Conservation (phyloP, 2,329 filamentous ascomycete species). For the Colletotrichum aenigma region DNA sequence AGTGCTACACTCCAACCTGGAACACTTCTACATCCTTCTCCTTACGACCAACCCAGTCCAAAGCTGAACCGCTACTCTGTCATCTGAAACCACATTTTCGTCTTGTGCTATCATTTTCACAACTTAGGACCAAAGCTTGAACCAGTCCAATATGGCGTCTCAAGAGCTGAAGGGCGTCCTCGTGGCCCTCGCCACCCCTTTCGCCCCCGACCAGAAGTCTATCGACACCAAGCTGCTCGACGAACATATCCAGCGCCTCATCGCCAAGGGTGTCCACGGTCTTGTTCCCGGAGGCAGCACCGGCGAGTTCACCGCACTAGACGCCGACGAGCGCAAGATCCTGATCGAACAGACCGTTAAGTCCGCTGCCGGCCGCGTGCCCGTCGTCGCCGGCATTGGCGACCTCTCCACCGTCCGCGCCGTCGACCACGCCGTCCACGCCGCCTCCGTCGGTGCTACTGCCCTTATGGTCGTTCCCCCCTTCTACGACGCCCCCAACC, state of each 20-base stretch:
- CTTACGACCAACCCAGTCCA: not conserved
- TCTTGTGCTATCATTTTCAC: not conserved
- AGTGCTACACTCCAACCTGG: accelerated
- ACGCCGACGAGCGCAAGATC: slow-evolving; percentile 47
- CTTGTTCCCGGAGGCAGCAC: slow-evolving; percentile 55
- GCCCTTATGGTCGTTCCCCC: slow-evolving; percentile 54
- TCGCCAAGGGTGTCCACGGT: slow-evolving; percentile 50
- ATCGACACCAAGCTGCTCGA: slow-evolving; percentile 43
- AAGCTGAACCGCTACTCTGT: not conserved
- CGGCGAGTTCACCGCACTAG: slow-evolving; percentile 52
- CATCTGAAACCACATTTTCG: accelerated
- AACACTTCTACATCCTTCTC: accelerated
- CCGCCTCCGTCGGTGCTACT: slow-evolving; percentile 39
- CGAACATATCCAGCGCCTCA: slow-evolving; percentile 48
- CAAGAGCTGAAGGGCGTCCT: slow-evolving; percentile 43
- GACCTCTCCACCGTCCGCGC: slow-evolving; percentile 43
- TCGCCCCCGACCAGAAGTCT: slow-evolving; percentile 42
- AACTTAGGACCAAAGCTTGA: accelerated
- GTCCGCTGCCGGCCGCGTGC: slow-evolving; percentile 41
- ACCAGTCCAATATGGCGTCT: not conserved
- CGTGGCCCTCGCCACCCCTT: slow-evolving; percentile 54
- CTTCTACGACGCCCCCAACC: slow-evolving; percentile 49
- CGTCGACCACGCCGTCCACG: slow-evolving; percentile 44
- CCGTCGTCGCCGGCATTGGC: slow-evolving; percentile 48
- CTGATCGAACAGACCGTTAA: slow-evolving; percentile 41